A percentile compares a stretch with the other conserved stretches of the same genome.
These are phyloP conservation scores for Pulveroboletus sp. DNA, from an alignment of 768 basidiomycete species.

Conservation along the genomic window DNA sequence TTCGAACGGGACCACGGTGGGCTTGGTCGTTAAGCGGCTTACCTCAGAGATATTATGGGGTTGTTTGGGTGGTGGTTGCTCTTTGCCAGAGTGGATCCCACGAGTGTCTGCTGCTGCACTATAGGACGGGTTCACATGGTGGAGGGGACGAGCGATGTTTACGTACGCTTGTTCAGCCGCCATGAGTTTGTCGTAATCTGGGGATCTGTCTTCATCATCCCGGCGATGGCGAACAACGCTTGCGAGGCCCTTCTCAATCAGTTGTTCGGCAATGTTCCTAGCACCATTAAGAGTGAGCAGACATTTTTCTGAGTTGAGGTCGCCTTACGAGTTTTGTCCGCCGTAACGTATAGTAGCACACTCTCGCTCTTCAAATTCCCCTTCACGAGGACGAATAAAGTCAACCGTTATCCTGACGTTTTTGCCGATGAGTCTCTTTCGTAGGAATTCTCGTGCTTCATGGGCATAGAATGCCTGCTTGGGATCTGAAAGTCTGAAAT, in stretches of 20 bases:
- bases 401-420: conserved; percentile 79
- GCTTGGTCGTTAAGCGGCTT: conserved; percentile 9
- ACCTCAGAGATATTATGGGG: conserved; percentile 94
- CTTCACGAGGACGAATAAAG: conserved; percentile 87
- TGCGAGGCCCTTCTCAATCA: conserved; percentile 91
- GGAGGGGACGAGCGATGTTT: neutral
- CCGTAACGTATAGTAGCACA: conserved; percentile 87
- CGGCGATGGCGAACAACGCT: conserved; percentile 87
- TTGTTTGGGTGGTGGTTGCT: conserved; percentile 69
- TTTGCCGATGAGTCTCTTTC: conserved; percentile 91
- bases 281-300: conserved; percentile 6
- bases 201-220: conserved; percentile 94
- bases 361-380: conserved; percentile 91
- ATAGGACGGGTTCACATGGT: conserved; percentile 11
- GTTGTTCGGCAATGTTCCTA: conserved; percentile 88
- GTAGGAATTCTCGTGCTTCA: conserved; percentile 89
- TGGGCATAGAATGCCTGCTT: conserved; percentile 85
- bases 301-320: neutral
- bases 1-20: neutral
- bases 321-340: conserved; percentile 66
- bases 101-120: conserved; percentile 76
- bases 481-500: conserved; percentile 69
- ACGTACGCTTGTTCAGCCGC: conserved; percentile 88
- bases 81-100: conserved; percentile 93
- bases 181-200: conserved; percentile 94